Evolutionary conservation across 2,329 filamentous ascomycete genomes (phyloP).

Genomic region (Pseudocercospora musae): DNA sequence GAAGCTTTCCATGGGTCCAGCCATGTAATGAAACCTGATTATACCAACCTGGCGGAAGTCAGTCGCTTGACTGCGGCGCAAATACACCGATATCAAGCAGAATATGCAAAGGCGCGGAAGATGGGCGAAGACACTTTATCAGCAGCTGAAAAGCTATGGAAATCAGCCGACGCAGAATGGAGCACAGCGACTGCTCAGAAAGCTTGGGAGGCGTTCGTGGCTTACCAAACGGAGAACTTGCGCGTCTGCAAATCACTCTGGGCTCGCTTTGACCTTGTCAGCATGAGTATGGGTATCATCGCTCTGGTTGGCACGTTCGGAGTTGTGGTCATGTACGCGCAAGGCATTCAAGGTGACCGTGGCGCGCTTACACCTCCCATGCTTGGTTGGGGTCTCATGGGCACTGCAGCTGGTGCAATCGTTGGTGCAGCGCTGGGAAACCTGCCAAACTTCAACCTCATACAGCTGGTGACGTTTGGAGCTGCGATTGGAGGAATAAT

Average conservation of each 20-base stretch:
- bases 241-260: constrained; percentile 77
- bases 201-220: constrained; percentile 58
- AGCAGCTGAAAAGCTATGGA: constrained; percentile 53
- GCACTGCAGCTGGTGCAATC: constrained; percentile 42
- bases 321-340: constrained; percentile 69
- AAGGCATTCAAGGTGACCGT: constrained; percentile 52
- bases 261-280: constrained; percentile 85
- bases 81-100: constrained; percentile 81
- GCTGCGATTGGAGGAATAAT: constrained; percentile 40
- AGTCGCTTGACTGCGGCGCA: constrained; percentile 77
- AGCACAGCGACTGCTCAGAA: constrained; percentile 35
- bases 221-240: constrained; percentile 77
- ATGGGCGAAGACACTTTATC: constrained; percentile 59
- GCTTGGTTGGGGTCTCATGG: constrained; percentile 50
- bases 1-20: constrained; percentile 74
- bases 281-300: constrained; percentile 76
- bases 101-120: constrained; percentile 72
- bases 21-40: constrained; percentile 53
- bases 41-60: constrained; percentile 72
- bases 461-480: constrained; percentile 41
- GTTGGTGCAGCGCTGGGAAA: constrained; percentile 29
- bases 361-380: constrained; percentile 53
- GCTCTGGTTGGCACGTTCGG: constrained; percentile 67
- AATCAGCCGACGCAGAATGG: constrained; percentile 55
- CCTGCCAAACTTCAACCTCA: constrained; percentile 39